These are phyloP conservation scores for Cryptococcus jaspeensis DNA, from an alignment of 1,284 basidiomycete species.

Conservation along the genomic window DNA sequence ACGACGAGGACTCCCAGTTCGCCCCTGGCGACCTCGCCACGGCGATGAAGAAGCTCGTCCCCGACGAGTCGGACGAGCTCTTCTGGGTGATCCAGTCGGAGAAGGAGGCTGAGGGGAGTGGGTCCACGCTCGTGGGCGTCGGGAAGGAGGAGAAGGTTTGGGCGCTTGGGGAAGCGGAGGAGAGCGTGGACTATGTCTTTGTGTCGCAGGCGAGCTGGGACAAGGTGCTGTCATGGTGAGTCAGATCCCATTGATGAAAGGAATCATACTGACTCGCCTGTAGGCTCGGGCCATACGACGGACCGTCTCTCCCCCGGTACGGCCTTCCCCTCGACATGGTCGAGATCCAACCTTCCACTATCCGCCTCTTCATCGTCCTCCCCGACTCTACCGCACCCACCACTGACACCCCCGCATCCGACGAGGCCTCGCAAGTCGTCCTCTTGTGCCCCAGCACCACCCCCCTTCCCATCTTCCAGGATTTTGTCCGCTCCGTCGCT, in stretches of 20 bases:
- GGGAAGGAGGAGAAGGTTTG: conserved; percentile 26
- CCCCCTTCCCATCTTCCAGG: conserved; percentile 16
- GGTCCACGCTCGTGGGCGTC: neutral
- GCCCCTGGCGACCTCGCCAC: conserved; percentile 1
- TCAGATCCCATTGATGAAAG: conserved; percentile 17
- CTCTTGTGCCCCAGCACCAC: conserved; percentile 23
- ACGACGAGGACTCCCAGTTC: conserved; percentile 18
- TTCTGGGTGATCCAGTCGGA: conserved; percentile 28
- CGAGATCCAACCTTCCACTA: conserved; percentile 72
- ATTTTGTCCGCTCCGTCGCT: conserved; percentile 12
- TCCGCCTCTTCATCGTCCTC: conserved; percentile 60
- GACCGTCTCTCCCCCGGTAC: conserved; percentile 56
- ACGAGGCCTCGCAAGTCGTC: conserved; percentile 10
- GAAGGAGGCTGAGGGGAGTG: conserved; percentile 1
- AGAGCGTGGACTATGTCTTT: conserved; percentile 74
- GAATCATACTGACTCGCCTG: conserved; percentile 56
- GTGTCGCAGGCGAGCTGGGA: conserved; percentile 73
- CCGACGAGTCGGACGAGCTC: conserved; percentile 18
- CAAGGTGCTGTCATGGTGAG: conserved; percentile 66
- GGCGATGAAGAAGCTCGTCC: conserved; percentile 23
- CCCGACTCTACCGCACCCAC: conserved; percentile 20
- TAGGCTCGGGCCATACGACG: conserved; percentile 30
- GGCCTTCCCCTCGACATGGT: conserved; percentile 56
- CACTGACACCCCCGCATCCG: conserved; percentile 1
- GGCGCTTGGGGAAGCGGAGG: conserved; percentile 51